Evolutionary conservation across 805 yeast species (phyloP), one percentile per base, ranked within the genome.

Genomic region (Metahyphopichia silvanorum): DNA sequence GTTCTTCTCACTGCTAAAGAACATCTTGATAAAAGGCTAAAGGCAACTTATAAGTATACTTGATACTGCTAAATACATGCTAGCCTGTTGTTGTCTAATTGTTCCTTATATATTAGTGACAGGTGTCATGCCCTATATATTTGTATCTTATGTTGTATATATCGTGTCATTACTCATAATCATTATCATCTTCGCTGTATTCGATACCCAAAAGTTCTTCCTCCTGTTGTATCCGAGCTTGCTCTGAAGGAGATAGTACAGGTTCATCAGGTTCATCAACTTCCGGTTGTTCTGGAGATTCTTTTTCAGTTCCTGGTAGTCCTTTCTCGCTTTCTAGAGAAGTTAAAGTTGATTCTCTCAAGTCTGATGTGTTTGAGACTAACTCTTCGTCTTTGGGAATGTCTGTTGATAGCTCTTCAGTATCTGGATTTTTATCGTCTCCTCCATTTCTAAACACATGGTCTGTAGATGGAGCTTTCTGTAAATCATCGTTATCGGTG

Each of bases 1-100:
- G 60, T 63, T n/a, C 54, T 71, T 3, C 58, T 79, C 20, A 82
- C 91, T 14, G 86, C 94, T 0, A 68, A 69, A 33, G 78, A 82
- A 47, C 89, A 85, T 55, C 63, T 85, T 27, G 67, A 62, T 16
- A 74, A 70, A 48, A 66, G 91, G 46, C 64, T 86, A 43, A 77
- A 76, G 6, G 79, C 77, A 3, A 80, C 91, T 1, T 86, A 85
- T 40, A 72, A 75, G 5, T 72, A 77, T 60, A 18, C 25, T n/a
- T 34, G 33, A n/a, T n/a, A n/a, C n/a, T n/a, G n/a, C n/a, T n/a
- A n/a, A n/a, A n/a, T n/a, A n/a, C n/a, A n/a, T n/a, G n/a, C n/a
- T n/a, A n/a, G n/a, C n/a, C n/a, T n/a, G n/a, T n/a, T n/a, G n/a
- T n/a, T n/a, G n/a, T n/a, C n/a, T n/a, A n/a, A n/a, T n/a, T n/a